A percentile compares a stretch with the other conserved stretches of the same genome.
phyloP scores from a whole-genome alignment of 2,329 filamentous ascomycete genomes.

The Rachicladosporium sp. region DNA sequence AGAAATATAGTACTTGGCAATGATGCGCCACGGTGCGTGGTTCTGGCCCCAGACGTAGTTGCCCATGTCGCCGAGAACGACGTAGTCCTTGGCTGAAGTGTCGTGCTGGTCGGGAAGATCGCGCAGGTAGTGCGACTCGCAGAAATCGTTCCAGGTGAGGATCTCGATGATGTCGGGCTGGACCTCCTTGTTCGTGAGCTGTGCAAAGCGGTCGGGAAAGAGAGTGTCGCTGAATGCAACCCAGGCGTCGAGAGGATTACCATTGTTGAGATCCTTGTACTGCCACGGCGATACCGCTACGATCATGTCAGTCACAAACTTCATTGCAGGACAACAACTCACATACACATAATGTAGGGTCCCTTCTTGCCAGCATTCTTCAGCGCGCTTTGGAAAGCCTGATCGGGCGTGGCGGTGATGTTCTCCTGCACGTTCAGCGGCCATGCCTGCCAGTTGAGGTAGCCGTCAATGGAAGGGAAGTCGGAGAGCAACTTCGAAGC shows the following conservation, averaged over 20 bases:
- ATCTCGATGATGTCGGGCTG: slow-evolving; percentile 29
- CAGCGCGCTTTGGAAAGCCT: slow-evolving; percentile 23
- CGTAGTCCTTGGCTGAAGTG: slow-evolving; percentile 14
- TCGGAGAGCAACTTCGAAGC: slow-evolving; percentile 20
- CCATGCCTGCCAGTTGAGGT: slow-evolving; percentile 30
- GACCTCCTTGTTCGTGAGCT: slow-evolving; percentile 12
- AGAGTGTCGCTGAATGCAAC: slow-evolving; percentile 28
- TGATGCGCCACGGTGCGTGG: slow-evolving; percentile 27
- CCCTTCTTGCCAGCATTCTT: slow-evolving; percentile 22
- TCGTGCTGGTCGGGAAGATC: slow-evolving; percentile 20
- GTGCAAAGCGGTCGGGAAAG: slow-evolving; percentile 21
- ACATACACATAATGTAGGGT: slow-evolving; percentile 28
- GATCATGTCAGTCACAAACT: not conserved
- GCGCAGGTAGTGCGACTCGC: slow-evolving; percentile 28
- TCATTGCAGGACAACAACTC: no score
- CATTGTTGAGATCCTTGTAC: slow-evolving; percentile 27
- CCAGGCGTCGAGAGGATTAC: slow-evolving; percentile 23
- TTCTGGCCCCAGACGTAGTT: slow-evolving; percentile 25
- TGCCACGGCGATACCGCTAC: slow-evolving; percentile 28
- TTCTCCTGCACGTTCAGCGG: slow-evolving; percentile 21
- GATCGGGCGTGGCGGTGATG: slow-evolving; percentile 21
- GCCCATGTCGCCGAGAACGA: slow-evolving; percentile 22
- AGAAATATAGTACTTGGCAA: slow-evolving; percentile 26
- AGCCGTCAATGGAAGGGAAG: slow-evolving; percentile 25
- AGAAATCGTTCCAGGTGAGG: slow-evolving; percentile 29